Evolutionary conservation across 2,329 filamentous ascomycete genomes (phyloP), one percentile per base, ranked within the genome.

Genomic region (Knufia petricola): DNA sequence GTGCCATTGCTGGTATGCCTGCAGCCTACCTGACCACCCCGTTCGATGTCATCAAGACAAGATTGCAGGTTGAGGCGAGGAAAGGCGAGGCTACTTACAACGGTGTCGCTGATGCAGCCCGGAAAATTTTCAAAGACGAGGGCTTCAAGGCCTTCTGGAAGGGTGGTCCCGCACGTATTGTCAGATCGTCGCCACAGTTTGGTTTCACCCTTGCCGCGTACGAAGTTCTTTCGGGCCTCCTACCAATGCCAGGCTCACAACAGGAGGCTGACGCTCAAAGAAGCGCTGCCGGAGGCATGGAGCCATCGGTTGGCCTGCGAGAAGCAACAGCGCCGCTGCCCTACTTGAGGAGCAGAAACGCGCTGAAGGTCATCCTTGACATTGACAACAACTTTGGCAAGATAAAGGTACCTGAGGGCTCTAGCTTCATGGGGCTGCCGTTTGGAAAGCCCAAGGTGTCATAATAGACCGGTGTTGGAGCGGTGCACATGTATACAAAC

Each of bases 1-100:
- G 92, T 71, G 92, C 92, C 51, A 95, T 98, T 56, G 86, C 86
- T 26, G 86, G 86, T 69, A 92, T 92, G 85, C 86, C 86, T 4
- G 86, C 86, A 3, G 86, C 86, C 6, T 98, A 98, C 71, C 76
- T 98, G 54, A 98, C 92, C 20, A 98, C 92, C 1, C 92, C 92
- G 0, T 95, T 86, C 72, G 92, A 98, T 63, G 92, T 98, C 53
- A 96, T 98, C 82, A 98, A 98, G 77, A 98, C 92, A 2, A 85
- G 92, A 65, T 77, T 98, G 52, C 92, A 98, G 68, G 92, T 98
- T 51, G 92, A 98, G 69, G 89, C 90, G 19, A 85, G 92, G 56
- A 96, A 96, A 75, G 92, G 92, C 55, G 90, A 98, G 61, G 83
- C 82, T 2, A 76, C 77, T 42, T 98, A 98, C 75, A 92, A 79